Evolutionary conservation across 2,329 filamentous ascomycete species (phyloP).

Genomic region (Colletotrichum karsti): DNA sequence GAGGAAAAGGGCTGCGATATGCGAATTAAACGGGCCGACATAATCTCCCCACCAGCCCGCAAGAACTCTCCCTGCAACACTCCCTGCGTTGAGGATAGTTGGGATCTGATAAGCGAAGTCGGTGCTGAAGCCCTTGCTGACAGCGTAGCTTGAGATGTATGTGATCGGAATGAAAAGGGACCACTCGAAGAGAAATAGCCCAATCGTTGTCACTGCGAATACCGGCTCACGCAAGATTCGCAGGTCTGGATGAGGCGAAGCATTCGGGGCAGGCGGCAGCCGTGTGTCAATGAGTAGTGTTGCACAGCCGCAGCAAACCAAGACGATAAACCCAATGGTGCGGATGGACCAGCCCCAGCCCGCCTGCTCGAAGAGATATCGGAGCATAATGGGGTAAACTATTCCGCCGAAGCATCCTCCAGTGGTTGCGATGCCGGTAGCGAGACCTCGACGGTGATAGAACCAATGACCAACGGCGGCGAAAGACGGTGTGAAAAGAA

Average conservation of each 20-base stretch:
- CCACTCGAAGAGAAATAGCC: constrained; percentile 77
- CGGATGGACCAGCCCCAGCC: constrained; percentile 54
- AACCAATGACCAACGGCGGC: constrained; percentile 87
- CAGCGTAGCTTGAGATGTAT: constrained; percentile 81
- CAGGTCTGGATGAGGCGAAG: constrained; percentile 68
- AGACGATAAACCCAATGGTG: constrained; percentile 55
- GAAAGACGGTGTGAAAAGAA: constrained; percentile 86
- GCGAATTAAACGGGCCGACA: constrained; percentile 86
- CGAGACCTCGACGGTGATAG: constrained; percentile 75
- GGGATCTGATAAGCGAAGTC: constrained; percentile 80
- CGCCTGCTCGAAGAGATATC: constrained; percentile 55
- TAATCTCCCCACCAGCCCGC: constrained; percentile 83
- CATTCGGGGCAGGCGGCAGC: constrained; percentile 66
- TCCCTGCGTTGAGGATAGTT: constrained; percentile 83
- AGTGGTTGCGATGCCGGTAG: constrained; percentile 82
- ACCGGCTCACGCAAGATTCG: constrained; percentile 69
- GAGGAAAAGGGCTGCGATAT: constrained; percentile 74
- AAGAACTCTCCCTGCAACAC: constrained; percentile 78
- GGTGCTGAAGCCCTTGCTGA: constrained; percentile 68
- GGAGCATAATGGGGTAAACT: constrained; percentile 66
- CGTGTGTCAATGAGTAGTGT: constrained; percentile 63
- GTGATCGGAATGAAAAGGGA: constrained; percentile 82
- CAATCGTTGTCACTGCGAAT: constrained; percentile 71
- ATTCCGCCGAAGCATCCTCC: constrained; percentile 78
- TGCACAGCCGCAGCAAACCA: constrained; percentile 52